Evolutionary conservation across 2,329 filamentous ascomycete genomes (phyloP), one percentile per base, ranked within the genome.

Genomic region (Alternaria alternata): DNA sequence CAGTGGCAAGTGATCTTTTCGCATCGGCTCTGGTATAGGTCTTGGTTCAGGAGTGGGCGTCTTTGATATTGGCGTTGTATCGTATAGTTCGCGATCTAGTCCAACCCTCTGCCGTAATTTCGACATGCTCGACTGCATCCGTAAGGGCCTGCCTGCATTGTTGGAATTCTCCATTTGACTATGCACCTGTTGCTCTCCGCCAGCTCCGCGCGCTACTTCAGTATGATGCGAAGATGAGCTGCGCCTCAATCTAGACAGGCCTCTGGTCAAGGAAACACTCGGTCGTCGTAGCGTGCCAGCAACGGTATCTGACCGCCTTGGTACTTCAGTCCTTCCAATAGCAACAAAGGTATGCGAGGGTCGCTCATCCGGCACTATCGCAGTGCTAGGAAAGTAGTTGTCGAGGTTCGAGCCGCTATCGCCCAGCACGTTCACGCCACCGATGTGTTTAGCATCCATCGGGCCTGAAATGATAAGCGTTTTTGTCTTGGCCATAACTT

Each of bases 391-490:
- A 61, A 69, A 68, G 61, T 70, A 70, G 59, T 58, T 56, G 63
- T 66, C 56, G 20, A 65, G 55, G n/a, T 62, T 62, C 24, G 67
- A 65, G 14, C 62, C 61, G 8, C 61, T 65, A 16, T 54, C 62
- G 12, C 70, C 69, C 43, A 66, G 65, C 7, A 78, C 61, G 52
- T 65, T 70, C 30, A 76, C 70, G 30, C 75, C 75, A 51, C 68
- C 65, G 8, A 77, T 69, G 62, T 78, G 73, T 20, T 67, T 71
- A 28, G 71, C 73, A 59, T 77, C 68, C 58, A 75, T 75, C 7
- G 75, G 75, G 8, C 61, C 61, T 20, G 75, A 77, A 41, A 78
- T 78, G 18, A 69, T 63, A 24, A 64, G 61, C 34, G 65, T 43
- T 62, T 68, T 75, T 18, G 69, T 57, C 59, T 65, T 67, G 57